Evolutionary conservation across 352 stramenopile genomes (phyloP), one percentile per base, ranked within the genome.

Genomic region (Globisporangium barbulae): DNA sequence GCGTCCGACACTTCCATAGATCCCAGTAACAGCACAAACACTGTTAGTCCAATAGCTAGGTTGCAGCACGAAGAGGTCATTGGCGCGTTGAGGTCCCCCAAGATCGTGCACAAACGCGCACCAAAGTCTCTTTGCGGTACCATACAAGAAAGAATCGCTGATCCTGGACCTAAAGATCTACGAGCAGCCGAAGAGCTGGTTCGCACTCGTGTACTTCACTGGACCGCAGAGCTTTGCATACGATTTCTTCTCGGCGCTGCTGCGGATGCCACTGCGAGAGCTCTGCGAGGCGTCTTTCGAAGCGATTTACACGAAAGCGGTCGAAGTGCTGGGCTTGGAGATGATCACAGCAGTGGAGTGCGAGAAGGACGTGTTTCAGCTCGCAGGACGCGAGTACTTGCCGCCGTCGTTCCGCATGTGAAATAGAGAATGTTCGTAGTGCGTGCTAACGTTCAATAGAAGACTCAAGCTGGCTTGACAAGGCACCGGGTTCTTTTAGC

Each of bases 121-220:
- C 31, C 83, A 81, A 22, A 71, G 75, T 10, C 62, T 84, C 55
- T 89, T 76, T 35, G 71, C 79, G 8, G 68, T 95, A 57, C 65
- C 71, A 15, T 95, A 87, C 67, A 93, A 89, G 61, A 72, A 58
- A 10, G 59, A 59, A 8, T 69, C 48, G 0, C 61, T 95, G 53
- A 61, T 93, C 9, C 65, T 93, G 31, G 84, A 95, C 57, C 56
- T 93, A 22, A 95, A 93, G 53, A 75, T 87, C 22, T 89, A 80
- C 48, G 33, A 61, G 22, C 74, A 70, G 0, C 84, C 84, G 2
- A 71, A 65, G 61, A 92, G 78, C 41, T 92, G 77, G 78, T 77
- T 93, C 56, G 84, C 78, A 3, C 60, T 93, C 67, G 54, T 91
- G 31, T 93, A 90, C 55, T 95, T 88, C 63, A 93, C 83, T 5